Conservation (phyloP, 2,329 filamentous ascomycete species). For the Cladophialophora psammophila region DNA sequence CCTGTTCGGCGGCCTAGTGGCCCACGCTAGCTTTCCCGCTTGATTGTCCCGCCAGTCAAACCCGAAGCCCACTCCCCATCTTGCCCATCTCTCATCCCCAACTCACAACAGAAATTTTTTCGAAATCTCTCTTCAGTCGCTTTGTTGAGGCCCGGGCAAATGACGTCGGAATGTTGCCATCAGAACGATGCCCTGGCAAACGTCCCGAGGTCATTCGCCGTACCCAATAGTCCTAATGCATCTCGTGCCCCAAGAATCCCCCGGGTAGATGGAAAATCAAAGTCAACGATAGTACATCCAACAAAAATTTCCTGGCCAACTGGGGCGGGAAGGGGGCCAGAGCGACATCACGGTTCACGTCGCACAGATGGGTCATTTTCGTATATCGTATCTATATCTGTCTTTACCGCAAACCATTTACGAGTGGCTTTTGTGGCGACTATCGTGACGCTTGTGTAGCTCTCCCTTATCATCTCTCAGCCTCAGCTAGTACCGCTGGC, state of each 20-base stretch:
- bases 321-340: neutral
- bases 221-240: conserved; percentile 13
- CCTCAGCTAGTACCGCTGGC: conserved; percentile 30
- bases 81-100: conserved; percentile 24
- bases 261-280: conserved; percentile 25
- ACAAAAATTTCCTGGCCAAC: conserved; percentile 8
- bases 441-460: conserved; percentile 25
- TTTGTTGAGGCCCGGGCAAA: conserved; percentile 26
- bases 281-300: conserved; percentile 7
- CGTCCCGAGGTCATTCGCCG: conserved; percentile 15
- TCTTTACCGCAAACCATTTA: conserved; percentile 14
- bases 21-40: conserved; percentile 22
- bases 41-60: conserved; percentile 3
- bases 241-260: conserved; percentile 20
- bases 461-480: conserved; percentile 26
- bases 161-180: conserved; percentile 26
- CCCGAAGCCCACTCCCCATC: conserved; percentile 15
- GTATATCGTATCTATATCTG: conserved; percentile 26
- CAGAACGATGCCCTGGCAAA: conserved; percentile 13
- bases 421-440: conserved; percentile 15
- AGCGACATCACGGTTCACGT: neutral
- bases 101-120: conserved; percentile 33
- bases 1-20: conserved; percentile 13
- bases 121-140: conserved; percentile 12
- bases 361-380: conserved; percentile 19